These are phyloP conservation scores for Chiua virens DNA, from an alignment of 768 basidiomycete genomes.

Conservation along the genomic window DNA sequence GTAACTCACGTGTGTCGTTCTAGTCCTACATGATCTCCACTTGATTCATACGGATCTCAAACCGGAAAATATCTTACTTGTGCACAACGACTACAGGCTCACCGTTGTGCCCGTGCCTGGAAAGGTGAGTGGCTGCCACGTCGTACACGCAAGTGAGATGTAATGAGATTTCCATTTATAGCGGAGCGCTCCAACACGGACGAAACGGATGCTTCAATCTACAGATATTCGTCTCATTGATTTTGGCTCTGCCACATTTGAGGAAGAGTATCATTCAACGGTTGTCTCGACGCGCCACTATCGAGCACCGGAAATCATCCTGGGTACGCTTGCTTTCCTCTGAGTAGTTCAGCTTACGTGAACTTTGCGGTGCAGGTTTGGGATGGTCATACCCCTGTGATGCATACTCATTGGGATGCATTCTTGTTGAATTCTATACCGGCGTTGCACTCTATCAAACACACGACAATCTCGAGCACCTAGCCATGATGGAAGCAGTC, in stretches of 20 bases:
- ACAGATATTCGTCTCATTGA: slow-evolving; percentile 96
- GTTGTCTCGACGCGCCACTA: slow-evolving; percentile 99
- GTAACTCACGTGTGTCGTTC: slow-evolving; percentile 7
- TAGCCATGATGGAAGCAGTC: slow-evolving; percentile 99
- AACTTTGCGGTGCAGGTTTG: slow-evolving; percentile 56
- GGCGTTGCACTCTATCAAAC: slow-evolving; percentile 99
- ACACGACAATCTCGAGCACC: slow-evolving; percentile 97
- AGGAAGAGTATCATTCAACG: slow-evolving; percentile 96
- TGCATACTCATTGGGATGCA: slow-evolving; percentile 97
- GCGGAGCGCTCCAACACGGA: slow-evolving; percentile 65
- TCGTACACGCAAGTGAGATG: background rate
- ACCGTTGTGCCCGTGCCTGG: slow-evolving; percentile 60
- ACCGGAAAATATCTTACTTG: slow-evolving; percentile 97
- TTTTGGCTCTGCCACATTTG: slow-evolving; percentile 98
- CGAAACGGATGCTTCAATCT: slow-evolving; percentile 76
- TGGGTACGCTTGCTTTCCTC: slow-evolving; percentile 57
- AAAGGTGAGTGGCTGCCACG: slow-evolving; percentile 47
- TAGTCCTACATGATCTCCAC: slow-evolving; percentile 88
- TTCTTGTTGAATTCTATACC: slow-evolving; percentile 97
- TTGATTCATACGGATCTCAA: slow-evolving; percentile 98
- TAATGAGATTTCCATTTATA: slow-evolving; percentile 30
- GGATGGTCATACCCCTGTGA: slow-evolving; percentile 99
- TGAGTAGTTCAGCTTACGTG: slow-evolving; percentile 14
- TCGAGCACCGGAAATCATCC: slow-evolving; percentile 97
- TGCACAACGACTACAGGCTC: slow-evolving; percentile 74